These are phyloP conservation scores for Rhytidhysteron rufulum DNA, from an alignment of 2,329 filamentous ascomycete genomes.

Conservation along the genomic window DNA sequence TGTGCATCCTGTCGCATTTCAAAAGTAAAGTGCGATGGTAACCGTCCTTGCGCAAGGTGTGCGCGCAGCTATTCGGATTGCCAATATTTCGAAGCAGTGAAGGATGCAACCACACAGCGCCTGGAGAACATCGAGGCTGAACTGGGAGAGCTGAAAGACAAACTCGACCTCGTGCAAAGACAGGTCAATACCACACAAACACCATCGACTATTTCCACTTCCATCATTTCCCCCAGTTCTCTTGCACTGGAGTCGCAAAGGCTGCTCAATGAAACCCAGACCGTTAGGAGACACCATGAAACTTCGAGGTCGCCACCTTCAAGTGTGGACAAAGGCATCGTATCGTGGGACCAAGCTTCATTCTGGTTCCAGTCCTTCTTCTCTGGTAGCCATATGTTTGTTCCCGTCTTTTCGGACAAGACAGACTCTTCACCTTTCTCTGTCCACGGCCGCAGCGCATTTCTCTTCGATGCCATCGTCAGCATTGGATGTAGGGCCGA, in stretches of 20 bases:
- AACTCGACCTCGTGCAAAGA: conserved; percentile 1
- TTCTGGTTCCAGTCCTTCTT: conserved; percentile 29
- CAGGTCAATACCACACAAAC: conserved; percentile 8
- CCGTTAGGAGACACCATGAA: conserved; percentile 1
- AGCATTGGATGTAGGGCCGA: conserved; percentile 50
- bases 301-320: neutral
- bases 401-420: conserved; percentile 46
- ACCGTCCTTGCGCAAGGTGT: conserved; percentile 28
- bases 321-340: conserved; percentile 17
- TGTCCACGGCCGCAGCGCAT: conserved; percentile 44
- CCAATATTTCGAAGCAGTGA: conserved; percentile 21
- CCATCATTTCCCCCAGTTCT: neutral
- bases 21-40: conserved; percentile 31
- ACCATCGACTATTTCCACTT: conserved; percentile 2
- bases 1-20: conserved; percentile 26
- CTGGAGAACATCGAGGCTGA: conserved; percentile 26
- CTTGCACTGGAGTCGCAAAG: too few relatives aligned
- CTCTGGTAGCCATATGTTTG: conserved; percentile 35
- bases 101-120: conserved; percentile 19
- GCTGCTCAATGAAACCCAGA: too few relatives aligned
- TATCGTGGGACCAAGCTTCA: conserved; percentile 22
- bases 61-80: conserved; percentile 19
- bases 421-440: conserved; percentile 47
- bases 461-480: conserved; percentile 52
- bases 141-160: conserved; percentile 13